Base-by-base conservation (phyloP, 176 grass and related monocot species). In the Tillandsia fasciculata region DNA sequence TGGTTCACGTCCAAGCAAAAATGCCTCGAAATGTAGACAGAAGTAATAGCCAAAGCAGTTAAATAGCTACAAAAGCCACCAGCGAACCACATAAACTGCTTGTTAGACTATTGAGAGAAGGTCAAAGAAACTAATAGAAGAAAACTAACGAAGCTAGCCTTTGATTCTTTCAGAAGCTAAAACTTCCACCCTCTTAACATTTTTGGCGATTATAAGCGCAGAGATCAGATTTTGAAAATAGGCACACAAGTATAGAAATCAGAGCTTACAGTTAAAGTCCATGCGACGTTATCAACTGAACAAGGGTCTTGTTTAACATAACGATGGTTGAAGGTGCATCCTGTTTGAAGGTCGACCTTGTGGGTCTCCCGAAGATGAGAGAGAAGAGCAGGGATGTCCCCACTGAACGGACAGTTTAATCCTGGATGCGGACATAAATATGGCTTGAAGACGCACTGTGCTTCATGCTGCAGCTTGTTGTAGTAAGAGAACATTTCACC, bases 311-410 rank as follows among this genome's bases (percentile, higher is more conserved):
- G 74, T 23, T 77, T 77, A 8, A 77, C 74, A 61, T 77, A 77
- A 27, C 74, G 74, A 61, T 77, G 74, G 27, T 77, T 77, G 52
- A 77, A 77, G 53, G 65, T 77, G 65, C 74, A 69, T 56, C 74
- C 74, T 50, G 29, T n/a, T 50, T 77, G 74, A 68, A 77, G 52
- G 49, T 77, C 74, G 52, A 77, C 65, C 27, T 77, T 77, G 47
- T 77, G 74, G 52, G n/a, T 51, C 29, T 69, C 65, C 22, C 22
- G 66, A 3, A 77, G 28, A 77, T 77, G 74, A 2, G 65, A 69
- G 15, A 77, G 42, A 12, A 77, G 52, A 26, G 66, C 28, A 77
- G 33, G 52, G 47, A 58, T 77, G 14, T 63, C 65, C 7, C 74
- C 66, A 1, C 28, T 68, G 33, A 77, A 69, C n/a, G 52, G 42